A percentile compares a stretch with the other conserved stretches of the same genome.
These are phyloP conservation scores for Caulochytrium protostelioides DNA, from an alignment of 371 early-diverging fungal species.

Conservation along the genomic window DNA sequence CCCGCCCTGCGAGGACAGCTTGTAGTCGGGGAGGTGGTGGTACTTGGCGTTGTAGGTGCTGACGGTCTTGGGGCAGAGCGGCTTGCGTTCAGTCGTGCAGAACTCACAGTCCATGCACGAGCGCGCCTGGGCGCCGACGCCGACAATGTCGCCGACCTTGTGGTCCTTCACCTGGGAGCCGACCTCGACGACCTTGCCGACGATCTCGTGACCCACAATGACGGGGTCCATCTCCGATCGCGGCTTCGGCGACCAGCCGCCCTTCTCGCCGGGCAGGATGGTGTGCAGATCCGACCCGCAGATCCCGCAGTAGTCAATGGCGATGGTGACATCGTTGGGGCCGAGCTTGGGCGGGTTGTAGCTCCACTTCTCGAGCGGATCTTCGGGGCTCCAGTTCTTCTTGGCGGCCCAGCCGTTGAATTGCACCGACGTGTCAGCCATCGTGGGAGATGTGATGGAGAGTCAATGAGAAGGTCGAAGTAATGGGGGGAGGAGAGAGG, in stretches of 20 bases:
- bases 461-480: no score
- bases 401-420: no score
- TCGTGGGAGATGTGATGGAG: no score
- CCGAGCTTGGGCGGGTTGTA: no score
- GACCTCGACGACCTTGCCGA: conserved; percentile 8
- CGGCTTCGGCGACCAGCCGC: no score
- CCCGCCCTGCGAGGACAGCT: conserved; percentile 47
- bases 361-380: no score
- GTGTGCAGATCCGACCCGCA: conserved; percentile 24
- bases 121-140: conserved; percentile 12
- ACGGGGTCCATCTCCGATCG: conserved; percentile 3
- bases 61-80: conserved; percentile 7
- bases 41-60: conserved; percentile 35
- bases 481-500: no score
- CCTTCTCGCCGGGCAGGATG: no score
- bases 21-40: no score
- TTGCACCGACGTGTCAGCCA: no score
- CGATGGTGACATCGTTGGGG: conserved; percentile 36
- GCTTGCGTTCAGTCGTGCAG: conserved; percentile 6
- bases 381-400: no score
- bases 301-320: conserved; percentile 30
- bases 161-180: conserved; percentile 3
- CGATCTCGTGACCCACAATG: conserved; percentile 14
- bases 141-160: conserved; percentile 12
- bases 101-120: conserved; percentile 8